These are phyloP conservation scores for Cladophialophora bantiana DNA, from an alignment of 2,329 filamentous ascomycete species.

Conservation along the genomic window DNA sequence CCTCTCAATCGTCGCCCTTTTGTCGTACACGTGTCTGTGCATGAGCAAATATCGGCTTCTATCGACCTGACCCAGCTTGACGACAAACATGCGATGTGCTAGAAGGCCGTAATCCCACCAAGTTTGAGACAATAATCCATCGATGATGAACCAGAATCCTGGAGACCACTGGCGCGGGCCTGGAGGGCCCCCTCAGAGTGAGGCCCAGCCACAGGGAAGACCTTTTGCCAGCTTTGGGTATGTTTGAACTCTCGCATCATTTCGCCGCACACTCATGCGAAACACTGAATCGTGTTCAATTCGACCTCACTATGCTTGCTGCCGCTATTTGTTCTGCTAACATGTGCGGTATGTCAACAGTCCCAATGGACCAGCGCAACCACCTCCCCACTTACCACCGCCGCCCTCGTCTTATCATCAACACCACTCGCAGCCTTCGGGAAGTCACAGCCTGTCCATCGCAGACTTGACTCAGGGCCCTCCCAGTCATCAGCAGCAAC, in stretches of 20 bases:
- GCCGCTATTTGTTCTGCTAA: slow-evolving; percentile 5
- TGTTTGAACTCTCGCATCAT: slow-evolving; percentile 33
- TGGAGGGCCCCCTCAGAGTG: slow-evolving; percentile 46
- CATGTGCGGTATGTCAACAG: slow-evolving; percentile 15
- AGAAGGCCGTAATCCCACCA: neutral
- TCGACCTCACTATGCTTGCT: neutral
- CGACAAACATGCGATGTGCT: slow-evolving; percentile 24
- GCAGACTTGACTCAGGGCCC: slow-evolving; percentile 55
- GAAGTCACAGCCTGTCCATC: slow-evolving; percentile 55
- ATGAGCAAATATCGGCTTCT: neutral
- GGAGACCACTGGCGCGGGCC: slow-evolving; percentile 49
- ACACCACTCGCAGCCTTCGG: slow-evolving; percentile 48
- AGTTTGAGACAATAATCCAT: slow-evolving; percentile 1
- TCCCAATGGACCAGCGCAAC: slow-evolving; percentile 50
- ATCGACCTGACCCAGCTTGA: neutral
- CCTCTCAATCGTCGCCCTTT: slow-evolving; percentile 9
- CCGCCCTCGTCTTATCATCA: slow-evolving; percentile 39
- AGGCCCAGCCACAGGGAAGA: slow-evolving; percentile 41
- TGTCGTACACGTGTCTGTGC: slow-evolving; percentile 19
- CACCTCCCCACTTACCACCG: slow-evolving; percentile 38
- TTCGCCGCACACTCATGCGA: slow-evolving; percentile 2
- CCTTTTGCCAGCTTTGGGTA: slow-evolving; percentile 55
- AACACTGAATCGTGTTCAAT: neutral
- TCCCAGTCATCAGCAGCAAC: slow-evolving; percentile 49
- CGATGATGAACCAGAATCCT: slow-evolving; percentile 37